Conservation (phyloP, 1,284 basidiomycete species). For the Rugosomyces carneus region DNA sequence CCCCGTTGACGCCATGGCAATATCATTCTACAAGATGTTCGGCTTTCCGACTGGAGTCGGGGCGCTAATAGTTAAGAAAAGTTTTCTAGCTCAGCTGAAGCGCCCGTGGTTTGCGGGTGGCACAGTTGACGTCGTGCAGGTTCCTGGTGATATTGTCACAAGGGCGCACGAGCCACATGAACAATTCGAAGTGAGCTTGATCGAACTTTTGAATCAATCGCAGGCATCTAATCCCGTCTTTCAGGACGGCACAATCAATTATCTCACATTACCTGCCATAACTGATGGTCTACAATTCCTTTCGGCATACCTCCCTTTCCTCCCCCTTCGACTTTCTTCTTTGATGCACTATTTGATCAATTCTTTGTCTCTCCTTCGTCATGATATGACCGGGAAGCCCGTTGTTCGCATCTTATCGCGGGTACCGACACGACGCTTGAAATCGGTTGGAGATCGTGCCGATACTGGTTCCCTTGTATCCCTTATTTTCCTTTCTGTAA, state of each 20-base stretch:
- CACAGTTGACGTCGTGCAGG: slow-evolving; percentile 75
- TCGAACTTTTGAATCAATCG: background rate
- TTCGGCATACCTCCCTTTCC: slow-evolving; percentile 68
- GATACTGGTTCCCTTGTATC: slow-evolving; percentile 63
- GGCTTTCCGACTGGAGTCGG: slow-evolving; percentile 84
- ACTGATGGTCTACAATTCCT: slow-evolving; percentile 71
- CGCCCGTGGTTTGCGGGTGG: slow-evolving; percentile 84
- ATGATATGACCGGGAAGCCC: slow-evolving; percentile 49
- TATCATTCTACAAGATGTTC: slow-evolving; percentile 88
- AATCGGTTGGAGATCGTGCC: slow-evolving; percentile 54
- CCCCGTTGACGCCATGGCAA: slow-evolving; percentile 72
- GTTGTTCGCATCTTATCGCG: slow-evolving; percentile 63
- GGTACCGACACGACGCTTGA: slow-evolving; percentile 46
- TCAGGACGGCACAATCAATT: slow-evolving; percentile 84
- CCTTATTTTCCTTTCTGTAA: slow-evolving; percentile 57
- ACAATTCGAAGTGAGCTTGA: slow-evolving; percentile 60
- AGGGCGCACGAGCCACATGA: slow-evolving; percentile 55
- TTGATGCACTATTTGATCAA: slow-evolving; percentile 52
- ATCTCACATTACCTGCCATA: slow-evolving; percentile 65
- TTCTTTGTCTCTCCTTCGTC: slow-evolving; percentile 49
- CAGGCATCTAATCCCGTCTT: background rate
- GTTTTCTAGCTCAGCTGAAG: slow-evolving; percentile 51
- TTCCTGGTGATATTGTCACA: slow-evolving; percentile 64
- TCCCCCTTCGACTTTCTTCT: slow-evolving; percentile 65
- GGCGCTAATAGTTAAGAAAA: slow-evolving; percentile 68